These are phyloP conservation scores for Ophiostoma fasciatum DNA, from an alignment of 2,329 filamentous ascomycete species.

Conservation along the genomic window DNA sequence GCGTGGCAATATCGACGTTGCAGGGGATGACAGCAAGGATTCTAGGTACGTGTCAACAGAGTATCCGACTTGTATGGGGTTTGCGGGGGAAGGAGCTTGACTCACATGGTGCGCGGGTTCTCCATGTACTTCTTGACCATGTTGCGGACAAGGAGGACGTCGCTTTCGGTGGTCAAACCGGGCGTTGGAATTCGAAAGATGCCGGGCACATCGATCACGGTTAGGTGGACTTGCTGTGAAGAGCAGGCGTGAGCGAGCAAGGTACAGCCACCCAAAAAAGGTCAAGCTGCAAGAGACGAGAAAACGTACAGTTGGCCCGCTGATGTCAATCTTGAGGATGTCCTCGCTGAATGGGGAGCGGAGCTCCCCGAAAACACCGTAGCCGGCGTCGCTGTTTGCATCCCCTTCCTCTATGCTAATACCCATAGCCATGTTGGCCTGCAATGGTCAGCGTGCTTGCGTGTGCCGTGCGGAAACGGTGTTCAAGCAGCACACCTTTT, in stretches of 20 bases:
- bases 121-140: slow-evolving; percentile 34
- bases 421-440: slow-evolving; percentile 30
- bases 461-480: no score
- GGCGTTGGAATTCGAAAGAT: slow-evolving; percentile 29
- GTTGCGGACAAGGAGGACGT: slow-evolving; percentile 28
- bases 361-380: neutral
- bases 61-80: neutral
- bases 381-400: no score
- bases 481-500: slow-evolving; percentile 17
- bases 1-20: slow-evolving; percentile 24
- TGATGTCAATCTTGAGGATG: slow-evolving; percentile 28
- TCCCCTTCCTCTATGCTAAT: slow-evolving; percentile 21
- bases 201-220: slow-evolving; percentile 38
- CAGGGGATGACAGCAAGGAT: slow-evolving; percentile 30
- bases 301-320: slow-evolving; percentile 24
- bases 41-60: slow-evolving; percentile 6
- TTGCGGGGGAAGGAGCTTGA: neutral
- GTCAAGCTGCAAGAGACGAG: neutral
- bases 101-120: slow-evolving; percentile 29
- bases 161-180: slow-evolving; percentile 27
- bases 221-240: slow-evolving; percentile 28
- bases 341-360: slow-evolving; percentile 28
- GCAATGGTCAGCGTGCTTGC: slow-evolving; percentile 1
- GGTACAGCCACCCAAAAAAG: no score
- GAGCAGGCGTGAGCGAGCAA: neutral